Conservation (phyloP, 345 rosid species). For the Iberis pinnata region DNA sequence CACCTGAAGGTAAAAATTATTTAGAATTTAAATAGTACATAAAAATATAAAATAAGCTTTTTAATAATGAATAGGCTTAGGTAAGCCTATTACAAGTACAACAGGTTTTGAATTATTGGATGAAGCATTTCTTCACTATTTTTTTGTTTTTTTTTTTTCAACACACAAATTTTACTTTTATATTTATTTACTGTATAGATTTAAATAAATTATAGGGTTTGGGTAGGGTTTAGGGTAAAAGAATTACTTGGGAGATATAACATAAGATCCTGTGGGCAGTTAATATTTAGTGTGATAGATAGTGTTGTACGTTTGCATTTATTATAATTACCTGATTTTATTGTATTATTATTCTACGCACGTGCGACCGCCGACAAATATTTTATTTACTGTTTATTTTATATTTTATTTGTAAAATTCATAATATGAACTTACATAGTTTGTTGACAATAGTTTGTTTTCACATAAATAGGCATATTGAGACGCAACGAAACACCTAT, state of each 20-base stretch:
- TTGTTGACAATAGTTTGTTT: no score
- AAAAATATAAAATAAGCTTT: conserved; percentile 15
- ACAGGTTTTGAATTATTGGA: conserved; percentile 32
- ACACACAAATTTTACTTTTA: no score
- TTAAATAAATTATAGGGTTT: conserved; percentile 10
- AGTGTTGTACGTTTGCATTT: conserved; percentile 25
- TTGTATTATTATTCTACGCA: conserved; percentile 19
- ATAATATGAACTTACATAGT: no score
- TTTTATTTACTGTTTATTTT: conserved; percentile 12
- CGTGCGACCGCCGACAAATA: conserved; percentile 30
- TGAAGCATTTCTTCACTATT: conserved; percentile 13
- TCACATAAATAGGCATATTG: no score
- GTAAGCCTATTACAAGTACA: conserved; percentile 30
- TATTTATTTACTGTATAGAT: no score
- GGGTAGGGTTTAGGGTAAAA: conserved; percentile 24
- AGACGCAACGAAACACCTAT: no score
- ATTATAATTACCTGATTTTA: conserved; percentile 20
- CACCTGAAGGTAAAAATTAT: conserved; percentile 7
- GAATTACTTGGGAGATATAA: conserved; percentile 31
- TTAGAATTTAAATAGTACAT: conserved; percentile 13
- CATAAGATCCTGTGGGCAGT: conserved; percentile 34
- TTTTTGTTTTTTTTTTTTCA: not conserved
- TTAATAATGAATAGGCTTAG: conserved; percentile 31
- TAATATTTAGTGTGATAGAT: conserved; percentile 29
- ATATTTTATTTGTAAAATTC: no score